Evolutionary conservation across 768 basidiomycete species (phyloP), one percentile per base, ranked within the genome.

Genomic region (Suillus ampliporus): DNA sequence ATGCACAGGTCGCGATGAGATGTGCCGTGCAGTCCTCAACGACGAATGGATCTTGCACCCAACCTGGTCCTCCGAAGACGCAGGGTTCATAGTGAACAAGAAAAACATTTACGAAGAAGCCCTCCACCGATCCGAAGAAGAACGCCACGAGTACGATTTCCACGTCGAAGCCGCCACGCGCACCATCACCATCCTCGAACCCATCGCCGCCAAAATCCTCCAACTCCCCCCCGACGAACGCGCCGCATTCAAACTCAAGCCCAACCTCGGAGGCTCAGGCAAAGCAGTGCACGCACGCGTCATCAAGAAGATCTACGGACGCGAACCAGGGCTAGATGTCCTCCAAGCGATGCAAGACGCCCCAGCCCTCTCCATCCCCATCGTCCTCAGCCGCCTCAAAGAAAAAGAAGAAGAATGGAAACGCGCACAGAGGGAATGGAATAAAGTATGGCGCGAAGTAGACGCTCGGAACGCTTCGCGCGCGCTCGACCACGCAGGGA

Each of bases 361-460:
- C 7, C 97, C 97, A 0, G 87, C 87, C 15, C 78, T 90, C 17
- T 92, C 97, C 10, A 89, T 99, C 21, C 96, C 97, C 0, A 87
- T 98, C 58, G 94, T 99, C 1, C 83, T 99, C 9, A 79, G 84
- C 52, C 86, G 97, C 7, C 79, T 99, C 63, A 97, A 97, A 79
- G 90, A 91, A 76, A 99, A 99, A 78, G 97, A 99, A 72, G 95
- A 95, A 64, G 97, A 99, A 73, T 99, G 97, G 97, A 97, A 95
- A 77, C 85, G 95, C 23, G 97, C 95, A 19, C 95, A 97, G 74
- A 78, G 95, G 58, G 97, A 97, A 77, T 99, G 97, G 97, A 98
- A 98, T 79, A 93, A 97, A 74, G 92, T 98, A 57, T 99, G 97
- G 97, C 81, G 96, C 57, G 97, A 97, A 78, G 94, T 97, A 34